These are phyloP conservation scores for Verticillium isaacii DNA, from an alignment of 2,329 filamentous ascomycete genomes.

Conservation along the genomic window DNA sequence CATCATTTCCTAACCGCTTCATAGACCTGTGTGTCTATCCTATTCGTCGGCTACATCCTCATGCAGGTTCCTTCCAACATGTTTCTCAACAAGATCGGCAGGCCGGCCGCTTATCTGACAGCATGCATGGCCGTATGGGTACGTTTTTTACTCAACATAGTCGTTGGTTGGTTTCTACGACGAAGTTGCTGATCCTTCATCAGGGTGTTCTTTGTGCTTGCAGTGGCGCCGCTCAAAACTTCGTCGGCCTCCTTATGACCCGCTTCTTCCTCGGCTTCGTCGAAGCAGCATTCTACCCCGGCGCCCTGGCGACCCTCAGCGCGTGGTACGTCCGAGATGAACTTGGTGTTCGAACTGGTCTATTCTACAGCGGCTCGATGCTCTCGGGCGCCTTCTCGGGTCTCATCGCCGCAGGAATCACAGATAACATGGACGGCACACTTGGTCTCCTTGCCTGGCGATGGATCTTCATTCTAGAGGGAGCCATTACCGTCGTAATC, in stretches of 20 bases:
- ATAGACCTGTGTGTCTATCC: conserved; percentile 17
- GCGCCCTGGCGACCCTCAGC: conserved; percentile 3
- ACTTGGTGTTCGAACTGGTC: conserved; percentile 7
- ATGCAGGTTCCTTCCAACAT: conserved; percentile 20
- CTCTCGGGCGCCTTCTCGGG: conserved; percentile 17
- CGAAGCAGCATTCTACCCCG: conserved; percentile 11
- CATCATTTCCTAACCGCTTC: no score
- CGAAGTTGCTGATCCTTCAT: background rate
- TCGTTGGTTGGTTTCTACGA: background rate
- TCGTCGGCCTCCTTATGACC: conserved; percentile 5
- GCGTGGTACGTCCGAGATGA: conserved; percentile 11
- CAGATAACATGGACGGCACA: conserved; percentile 21
- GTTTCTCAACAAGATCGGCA: conserved; percentile 21
- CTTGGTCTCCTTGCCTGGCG: conserved; percentile 39
- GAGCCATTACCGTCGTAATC: conserved; percentile 51
- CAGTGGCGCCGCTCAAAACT: conserved; percentile 7
- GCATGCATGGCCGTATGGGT: conserved; percentile 27
- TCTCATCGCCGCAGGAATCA: conserved; percentile 23
- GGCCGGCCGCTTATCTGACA: conserved; percentile 23
- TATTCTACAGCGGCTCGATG: conserved; percentile 14
- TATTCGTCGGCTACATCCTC: conserved; percentile 14
- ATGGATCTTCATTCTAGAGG: conserved; percentile 69
- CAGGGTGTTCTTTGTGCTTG: conserved; percentile 7
- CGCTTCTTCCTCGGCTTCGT: conserved; percentile 11
- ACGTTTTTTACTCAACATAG: background rate